phyloP scores from a whole-genome alignment of 805 yeast species.

The Lipomyces yamanashiensis region DNA sequence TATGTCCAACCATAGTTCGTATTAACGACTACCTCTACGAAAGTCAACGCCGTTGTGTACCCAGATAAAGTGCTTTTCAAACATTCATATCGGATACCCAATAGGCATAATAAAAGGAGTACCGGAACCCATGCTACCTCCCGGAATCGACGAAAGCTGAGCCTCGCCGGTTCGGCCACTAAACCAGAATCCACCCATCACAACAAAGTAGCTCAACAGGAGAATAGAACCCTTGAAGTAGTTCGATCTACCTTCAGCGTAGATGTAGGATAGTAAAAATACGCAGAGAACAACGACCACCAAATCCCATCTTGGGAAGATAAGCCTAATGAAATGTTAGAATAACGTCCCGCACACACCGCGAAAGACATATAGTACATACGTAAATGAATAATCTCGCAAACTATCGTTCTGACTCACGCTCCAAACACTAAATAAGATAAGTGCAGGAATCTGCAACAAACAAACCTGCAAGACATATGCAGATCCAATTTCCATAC shows the following conservation, averaged over 20 bases:
- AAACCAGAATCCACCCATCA: conserved; percentile 80
- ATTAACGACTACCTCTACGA: no score
- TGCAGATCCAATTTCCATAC: conserved; percentile 98
- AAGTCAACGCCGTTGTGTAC: background rate
- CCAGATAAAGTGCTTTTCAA: background rate
- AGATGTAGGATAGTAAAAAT: conserved; percentile 86
- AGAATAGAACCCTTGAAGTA: conserved; percentile 89
- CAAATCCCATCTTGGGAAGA: conserved; percentile 96
- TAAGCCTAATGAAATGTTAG: conserved; percentile 56
- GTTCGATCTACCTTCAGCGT: conserved; percentile 95
- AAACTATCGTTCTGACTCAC: conserved; percentile 37
- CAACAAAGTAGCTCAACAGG: conserved; percentile 74
- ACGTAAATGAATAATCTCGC: conserved; percentile 37
- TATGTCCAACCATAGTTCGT: no score
- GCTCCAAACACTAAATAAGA: conserved; percentile 51
- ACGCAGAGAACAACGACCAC: conserved; percentile 84
- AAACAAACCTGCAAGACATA: conserved; percentile 95
- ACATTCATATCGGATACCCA: background rate
- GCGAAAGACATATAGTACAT: conserved; percentile 1
- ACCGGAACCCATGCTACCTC: background rate
- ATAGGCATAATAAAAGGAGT: conserved; percentile 11
- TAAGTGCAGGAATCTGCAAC: conserved; percentile 89
- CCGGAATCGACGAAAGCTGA: conserved; percentile 27
- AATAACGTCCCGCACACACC: background rate
- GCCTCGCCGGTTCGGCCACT: conserved; percentile 50